phyloP scores from a whole-genome alignment of 805 yeast genomes.

The Ogataea ganodermae region DNA sequence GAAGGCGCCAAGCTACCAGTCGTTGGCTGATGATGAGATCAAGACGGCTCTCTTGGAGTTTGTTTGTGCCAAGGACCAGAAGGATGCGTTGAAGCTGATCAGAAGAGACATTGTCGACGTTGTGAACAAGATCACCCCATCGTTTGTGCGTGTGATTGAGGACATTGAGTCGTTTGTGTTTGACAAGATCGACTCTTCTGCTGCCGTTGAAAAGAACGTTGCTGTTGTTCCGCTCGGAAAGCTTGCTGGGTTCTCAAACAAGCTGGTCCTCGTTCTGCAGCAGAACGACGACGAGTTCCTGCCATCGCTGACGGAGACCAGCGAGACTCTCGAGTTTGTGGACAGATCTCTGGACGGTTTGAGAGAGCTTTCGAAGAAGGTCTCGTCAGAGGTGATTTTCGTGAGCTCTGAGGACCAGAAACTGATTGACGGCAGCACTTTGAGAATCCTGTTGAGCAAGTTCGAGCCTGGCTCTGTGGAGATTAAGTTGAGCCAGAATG shows the following conservation, averaged over 20 bases:
- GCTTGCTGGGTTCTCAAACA: constrained; percentile 44
- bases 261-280: constrained; percentile 57
- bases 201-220: constrained; percentile 49
- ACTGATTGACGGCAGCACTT: constrained; percentile 59
- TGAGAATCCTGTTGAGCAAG: constrained; percentile 39
- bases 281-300: constrained; percentile 67
- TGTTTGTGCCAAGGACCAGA: constrained; percentile 47
- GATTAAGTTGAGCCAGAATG: constrained; percentile 52
- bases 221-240: constrained; percentile 60
- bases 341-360: constrained; percentile 56
- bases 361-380: constrained; percentile 56
- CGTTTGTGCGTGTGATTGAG: constrained; percentile 52
- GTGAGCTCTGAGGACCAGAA: constrained; percentile 60
- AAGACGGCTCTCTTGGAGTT: constrained; percentile 62
- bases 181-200: constrained; percentile 45
- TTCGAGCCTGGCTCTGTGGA: constrained; percentile 37
- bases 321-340: constrained; percentile 54
- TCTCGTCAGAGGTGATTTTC: constrained; percentile 51
- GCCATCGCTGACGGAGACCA: constrained; percentile 63
- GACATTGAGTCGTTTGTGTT: constrained; percentile 70
- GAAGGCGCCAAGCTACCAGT: constrained; percentile 46
- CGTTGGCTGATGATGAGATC: constrained; percentile 42
- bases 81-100: constrained; percentile 55
- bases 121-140: constrained; percentile 75
- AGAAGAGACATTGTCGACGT: constrained; percentile 70